Conservation (phyloP, 495 filamentous ascomycete species). For the Corynascus novoguineensis region DNA sequence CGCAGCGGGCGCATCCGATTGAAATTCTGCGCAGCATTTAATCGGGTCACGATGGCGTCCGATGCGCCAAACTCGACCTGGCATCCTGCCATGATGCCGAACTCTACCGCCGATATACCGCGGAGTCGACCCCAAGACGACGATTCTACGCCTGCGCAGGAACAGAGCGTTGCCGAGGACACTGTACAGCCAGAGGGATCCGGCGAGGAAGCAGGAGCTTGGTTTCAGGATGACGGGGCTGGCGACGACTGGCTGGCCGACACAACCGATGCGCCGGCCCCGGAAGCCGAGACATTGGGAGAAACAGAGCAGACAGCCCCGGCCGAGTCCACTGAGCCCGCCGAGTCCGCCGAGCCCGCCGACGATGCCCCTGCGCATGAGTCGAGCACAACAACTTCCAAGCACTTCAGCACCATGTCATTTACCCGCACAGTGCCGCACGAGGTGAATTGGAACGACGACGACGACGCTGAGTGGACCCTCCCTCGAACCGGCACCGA, state of each 20-base stretch:
- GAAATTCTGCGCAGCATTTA: slow-evolving; percentile 26
- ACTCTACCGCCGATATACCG: slow-evolving; percentile 30
- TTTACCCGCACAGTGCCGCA: slow-evolving; percentile 49
- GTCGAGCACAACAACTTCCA: slow-evolving; percentile 29
- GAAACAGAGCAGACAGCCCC: not conserved
- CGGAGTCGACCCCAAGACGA: slow-evolving; percentile 7
- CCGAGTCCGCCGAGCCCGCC: slow-evolving; percentile 18
- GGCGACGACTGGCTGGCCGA: slow-evolving; percentile 28
- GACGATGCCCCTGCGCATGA: slow-evolving; percentile 16
- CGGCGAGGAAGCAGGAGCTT: slow-evolving; percentile 21
- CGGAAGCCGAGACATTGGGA: no score
- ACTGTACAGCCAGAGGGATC: not conserved
- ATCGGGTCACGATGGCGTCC: slow-evolving; percentile 36
- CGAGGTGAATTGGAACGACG: slow-evolving; percentile 51
- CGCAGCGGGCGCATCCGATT: slow-evolving; percentile 18
- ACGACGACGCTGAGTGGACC: slow-evolving; percentile 49
- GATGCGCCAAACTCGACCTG: slow-evolving; percentile 44
- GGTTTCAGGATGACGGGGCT: slow-evolving; percentile 28
- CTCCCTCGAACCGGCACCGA: slow-evolving; percentile 45
- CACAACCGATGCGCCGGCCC: slow-evolving; percentile 16
- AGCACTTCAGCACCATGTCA: slow-evolving; percentile 48
- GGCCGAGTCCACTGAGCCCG: slow-evolving; percentile 1
- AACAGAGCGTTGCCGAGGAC: not conserved
- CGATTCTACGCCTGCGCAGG: not conserved
- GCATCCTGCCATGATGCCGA: slow-evolving; percentile 53